Evolutionary conservation across 2,329 filamentous ascomycete species (phyloP).

Genomic region (Colletotrichum truncatum): DNA sequence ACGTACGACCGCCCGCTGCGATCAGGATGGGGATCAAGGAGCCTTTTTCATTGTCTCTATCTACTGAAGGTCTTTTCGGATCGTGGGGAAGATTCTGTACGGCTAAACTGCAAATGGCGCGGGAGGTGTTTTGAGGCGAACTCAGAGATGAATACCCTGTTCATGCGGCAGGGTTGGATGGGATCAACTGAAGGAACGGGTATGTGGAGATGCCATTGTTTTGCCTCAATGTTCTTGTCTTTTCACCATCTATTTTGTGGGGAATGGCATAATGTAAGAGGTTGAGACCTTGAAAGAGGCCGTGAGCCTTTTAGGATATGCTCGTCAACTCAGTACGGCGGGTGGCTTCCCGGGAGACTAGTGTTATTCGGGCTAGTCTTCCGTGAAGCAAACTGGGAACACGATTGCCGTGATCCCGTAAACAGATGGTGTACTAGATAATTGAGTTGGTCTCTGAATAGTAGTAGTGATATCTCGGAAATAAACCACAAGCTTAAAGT

Average conservation of each 20-base stretch:
- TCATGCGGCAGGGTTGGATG: background rate
- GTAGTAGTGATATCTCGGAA: no score
- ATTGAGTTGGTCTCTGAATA: no score
- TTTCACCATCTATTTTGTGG: background rate
- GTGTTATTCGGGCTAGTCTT: background rate
- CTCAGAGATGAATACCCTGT: no score
- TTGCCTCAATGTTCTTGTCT: background rate
- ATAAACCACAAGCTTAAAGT: no score
- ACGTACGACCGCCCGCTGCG: background rate
- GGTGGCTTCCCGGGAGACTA: background rate
- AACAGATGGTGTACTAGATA: no score
- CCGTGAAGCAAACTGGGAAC: background rate
- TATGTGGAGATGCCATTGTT: background rate
- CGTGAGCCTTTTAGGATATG: constrained; percentile 3
- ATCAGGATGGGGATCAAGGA: background rate
- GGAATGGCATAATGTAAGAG: background rate
- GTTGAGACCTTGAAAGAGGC: background rate
- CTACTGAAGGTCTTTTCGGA: background rate
- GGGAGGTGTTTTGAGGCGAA: background rate
- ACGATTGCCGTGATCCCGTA: background rate
- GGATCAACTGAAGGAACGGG: background rate
- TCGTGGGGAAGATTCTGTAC: background rate
- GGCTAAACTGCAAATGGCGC: background rate
- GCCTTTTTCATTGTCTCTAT: background rate
- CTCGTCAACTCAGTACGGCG: background rate